A percentile compares a stretch with the other conserved stretches of the same genome.
Evolutionary conservation across 345 rosid species (phyloP).

Genomic region (Pistacia integerrima): DNA sequence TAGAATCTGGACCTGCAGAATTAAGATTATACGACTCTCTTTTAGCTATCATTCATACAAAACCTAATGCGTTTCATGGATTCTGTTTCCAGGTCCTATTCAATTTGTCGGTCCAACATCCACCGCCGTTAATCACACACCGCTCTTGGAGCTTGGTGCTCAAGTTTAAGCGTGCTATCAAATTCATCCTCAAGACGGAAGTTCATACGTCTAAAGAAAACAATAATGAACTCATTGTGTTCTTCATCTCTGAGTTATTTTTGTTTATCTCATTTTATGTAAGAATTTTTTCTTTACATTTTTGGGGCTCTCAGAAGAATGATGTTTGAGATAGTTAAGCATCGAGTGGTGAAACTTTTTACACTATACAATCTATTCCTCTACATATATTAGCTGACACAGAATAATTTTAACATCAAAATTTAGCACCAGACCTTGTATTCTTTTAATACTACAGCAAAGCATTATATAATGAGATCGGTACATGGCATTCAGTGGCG

Average conservation of each 20-base stretch:
- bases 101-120: constrained; percentile 83
- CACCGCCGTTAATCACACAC: constrained; percentile 62
- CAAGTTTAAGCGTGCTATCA: constrained; percentile 28
- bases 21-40: too few species aligned
- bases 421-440: too few species aligned
- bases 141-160: constrained; percentile 78
- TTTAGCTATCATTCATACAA: too few species aligned
- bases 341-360: not conserved
- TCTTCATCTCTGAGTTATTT: not conserved
- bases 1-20: not conserved
- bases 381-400: too few species aligned
- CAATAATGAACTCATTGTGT: not conserved
- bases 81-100: constrained; percentile 66
- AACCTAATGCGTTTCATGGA: not conserved
- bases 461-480: too few species aligned
- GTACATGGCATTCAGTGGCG: too few species aligned
- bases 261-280: not conserved
- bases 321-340: not conserved
- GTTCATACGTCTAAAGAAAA: not conserved
- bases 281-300: not conserved
- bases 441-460: too few species aligned
- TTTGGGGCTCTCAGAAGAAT: not conserved
- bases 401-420: too few species aligned
- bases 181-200: not conserved
- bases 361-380: too few species aligned